Base-by-base conservation (phyloP, 75 land plant species). In the Picea glauca region DNA sequence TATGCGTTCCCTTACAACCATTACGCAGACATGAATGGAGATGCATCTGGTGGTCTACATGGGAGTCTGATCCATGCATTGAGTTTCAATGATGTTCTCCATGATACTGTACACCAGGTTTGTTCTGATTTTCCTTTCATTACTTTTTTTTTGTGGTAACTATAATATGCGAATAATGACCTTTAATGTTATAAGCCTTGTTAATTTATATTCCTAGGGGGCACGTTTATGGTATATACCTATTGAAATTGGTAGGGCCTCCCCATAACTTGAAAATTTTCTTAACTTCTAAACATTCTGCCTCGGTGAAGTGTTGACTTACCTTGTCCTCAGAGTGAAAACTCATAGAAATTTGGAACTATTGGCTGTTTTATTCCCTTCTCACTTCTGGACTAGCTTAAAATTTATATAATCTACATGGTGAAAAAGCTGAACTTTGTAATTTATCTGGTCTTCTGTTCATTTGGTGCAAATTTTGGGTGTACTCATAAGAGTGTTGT, bases 91-190 rank as follows among this genome's bases (percentile, higher is more conserved):
- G 88, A 87, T 60, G 78, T 87, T 30, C 78, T 85, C 32, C 78
- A 78, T 58, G 88, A 87, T 77, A 85, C 88, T 32, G 79, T 85
- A 58, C 88, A 87, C 68, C 88, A 87, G 88, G 88, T 87, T 46
- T 33, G 40, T 3, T 31, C 57, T 67, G 13, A 7, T 72, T 68
- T 78, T 46, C 13, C 18, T 13, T 38, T 73, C 18, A 7, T 40
- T 3, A 73, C 56, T 26, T 12, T 46, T 75, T 54, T n/a, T 54
- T 9, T 75, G 3, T 20, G 23, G 40, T 46, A 20, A 14, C 12
- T 54, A 50, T 9, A 23, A 4, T 74, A n/a, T 13, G 5, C 13
- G 31, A 14, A n/a, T 15, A 30, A 21, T 17, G 58, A 35, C 13
- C n/a, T n/a, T 33, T 38, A 18, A 59, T 59, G 30, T 20, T 58